phyloP scores from a whole-genome alignment of 148 eudicot genomes.

The Cornus controversa region DNA sequence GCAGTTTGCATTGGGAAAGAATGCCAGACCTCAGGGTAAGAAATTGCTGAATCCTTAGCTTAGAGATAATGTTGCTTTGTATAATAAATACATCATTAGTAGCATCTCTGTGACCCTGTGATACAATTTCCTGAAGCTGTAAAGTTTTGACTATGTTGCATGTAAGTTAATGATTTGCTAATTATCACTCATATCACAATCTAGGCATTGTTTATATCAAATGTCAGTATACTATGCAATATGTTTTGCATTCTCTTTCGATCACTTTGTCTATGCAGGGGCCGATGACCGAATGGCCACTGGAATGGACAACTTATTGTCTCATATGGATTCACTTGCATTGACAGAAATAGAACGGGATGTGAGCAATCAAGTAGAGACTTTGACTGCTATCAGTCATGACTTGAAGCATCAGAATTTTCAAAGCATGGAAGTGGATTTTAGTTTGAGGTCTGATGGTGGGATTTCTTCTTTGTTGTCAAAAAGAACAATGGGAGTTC shows the following conservation, averaged over 20 bases:
- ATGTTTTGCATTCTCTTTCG: slow-evolving; percentile 28
- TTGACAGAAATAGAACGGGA: slow-evolving; percentile 90
- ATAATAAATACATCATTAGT: neutral
- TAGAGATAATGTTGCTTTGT: neutral
- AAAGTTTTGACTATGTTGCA: neutral
- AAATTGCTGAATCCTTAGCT: neutral
- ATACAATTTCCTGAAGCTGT: neutral
- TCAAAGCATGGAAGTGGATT: slow-evolving; percentile 37
- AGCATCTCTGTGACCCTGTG: neutral
- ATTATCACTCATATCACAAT: neutral
- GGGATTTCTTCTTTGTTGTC: slow-evolving; percentile 34
- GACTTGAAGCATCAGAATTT: slow-evolving; percentile 37
- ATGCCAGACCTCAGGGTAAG: slow-evolving; percentile 56
- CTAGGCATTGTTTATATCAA: neutral
- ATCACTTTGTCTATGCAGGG: slow-evolving; percentile 55
- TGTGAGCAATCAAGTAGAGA: slow-evolving; percentile 47
- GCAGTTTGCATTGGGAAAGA: slow-evolving; percentile 52
- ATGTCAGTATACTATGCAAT: neutral
- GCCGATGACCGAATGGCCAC: slow-evolving; percentile 54
- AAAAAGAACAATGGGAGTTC: slow-evolving; percentile 34
- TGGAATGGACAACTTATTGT: slow-evolving; percentile 55
- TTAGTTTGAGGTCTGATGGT: slow-evolving; percentile 43
- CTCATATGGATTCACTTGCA: slow-evolving; percentile 84
- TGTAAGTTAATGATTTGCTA: neutral
- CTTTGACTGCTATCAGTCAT: slow-evolving; percentile 32